phyloP scores from a whole-genome alignment of 352 stramenopile species.

The Phytophthora pini region DNA sequence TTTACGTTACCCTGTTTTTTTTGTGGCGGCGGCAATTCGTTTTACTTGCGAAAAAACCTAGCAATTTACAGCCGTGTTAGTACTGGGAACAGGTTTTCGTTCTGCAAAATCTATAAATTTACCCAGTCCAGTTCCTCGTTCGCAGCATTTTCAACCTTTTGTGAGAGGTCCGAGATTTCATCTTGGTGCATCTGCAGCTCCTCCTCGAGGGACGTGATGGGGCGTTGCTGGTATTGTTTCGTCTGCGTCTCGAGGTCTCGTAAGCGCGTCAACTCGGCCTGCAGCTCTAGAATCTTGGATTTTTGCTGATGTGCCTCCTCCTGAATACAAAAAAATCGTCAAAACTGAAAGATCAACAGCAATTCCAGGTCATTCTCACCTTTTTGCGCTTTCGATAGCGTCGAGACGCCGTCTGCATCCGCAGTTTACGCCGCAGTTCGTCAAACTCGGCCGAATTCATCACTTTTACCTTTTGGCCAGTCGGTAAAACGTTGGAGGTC shows the following conservation, averaged over 20 bases:
- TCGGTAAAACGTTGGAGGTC: conserved; percentile 16
- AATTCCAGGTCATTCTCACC: conserved; percentile 12
- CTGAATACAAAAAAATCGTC: conserved; percentile 6
- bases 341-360: neutral
- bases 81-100: too few relatives aligned
- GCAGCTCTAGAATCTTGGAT: conserved; percentile 18
- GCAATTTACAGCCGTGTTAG: neutral
- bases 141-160: conserved; percentile 22
- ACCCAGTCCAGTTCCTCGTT: conserved; percentile 36
- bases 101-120: neutral
- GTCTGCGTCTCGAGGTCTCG: conserved; percentile 23
- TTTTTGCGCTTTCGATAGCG: conserved; percentile 47
- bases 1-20: too few relatives aligned
- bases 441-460: conserved; percentile 34
- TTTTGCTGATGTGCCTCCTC: conserved; percentile 31
- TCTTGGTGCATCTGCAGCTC: conserved; percentile 28
- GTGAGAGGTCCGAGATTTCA: conserved; percentile 15
- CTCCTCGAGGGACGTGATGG: conserved; percentile 26
- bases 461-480: conserved; percentile 21
- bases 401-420: conserved; percentile 41
- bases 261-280: conserved; percentile 27
- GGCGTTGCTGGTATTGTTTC: conserved; percentile 27
- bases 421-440: conserved; percentile 38
- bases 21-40: too few relatives aligned
- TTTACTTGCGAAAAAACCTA: conserved; percentile 19